Evolutionary conservation across 352 stramenopile genomes (phyloP), one percentile per base, ranked within the genome.

Genomic region (Pythium folliculosum): DNA sequence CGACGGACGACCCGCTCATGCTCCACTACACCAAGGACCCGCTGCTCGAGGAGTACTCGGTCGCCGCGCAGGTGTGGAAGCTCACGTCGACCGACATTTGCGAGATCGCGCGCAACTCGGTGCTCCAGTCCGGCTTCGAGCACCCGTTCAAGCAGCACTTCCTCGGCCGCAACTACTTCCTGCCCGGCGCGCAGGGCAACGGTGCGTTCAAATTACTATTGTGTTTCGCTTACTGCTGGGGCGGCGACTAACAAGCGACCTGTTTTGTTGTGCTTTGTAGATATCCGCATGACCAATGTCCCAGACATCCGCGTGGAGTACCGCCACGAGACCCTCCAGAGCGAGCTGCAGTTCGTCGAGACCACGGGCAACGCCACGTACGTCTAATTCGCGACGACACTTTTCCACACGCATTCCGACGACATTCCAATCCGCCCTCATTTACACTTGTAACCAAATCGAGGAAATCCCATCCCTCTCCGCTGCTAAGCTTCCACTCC

Each of bases 21-120:
- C 95, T 99, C 38, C 98, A 99, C 76, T 98, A 99, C 86, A 99
- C 95, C 14, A 98, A 99, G 71, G 97, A 99, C 74, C 87, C 98
- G 25, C 76, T 99, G 32, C 75, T 99, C 17, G 98, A 99, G 81
- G 92, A 98, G 61, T 98, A 98, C 72, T 97, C 80, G 60, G 86
- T 97, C 22, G 94, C 92, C 78, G 82, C 88, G 5, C 90, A 98
- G 65, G 92, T 98, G 40, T 98, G 94, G 92, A 97, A 97, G 72
- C 81, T 98, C 56, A 98, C 91, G 25, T 96, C 97, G 65, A 97
- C 96, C 13, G 98, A 99, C 66, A 96, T 99, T 63, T 99, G 96
- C 76, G 98, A 99, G 81, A 98, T 99, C 68, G 97, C 97, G 23
- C 86, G 97, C 44, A 99, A 99, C 72, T 98, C 89, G n/a, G 97